phyloP scores from a whole-genome alignment of 108 stramenopile genomes.

The Cylindrotheca closterium region DNA sequence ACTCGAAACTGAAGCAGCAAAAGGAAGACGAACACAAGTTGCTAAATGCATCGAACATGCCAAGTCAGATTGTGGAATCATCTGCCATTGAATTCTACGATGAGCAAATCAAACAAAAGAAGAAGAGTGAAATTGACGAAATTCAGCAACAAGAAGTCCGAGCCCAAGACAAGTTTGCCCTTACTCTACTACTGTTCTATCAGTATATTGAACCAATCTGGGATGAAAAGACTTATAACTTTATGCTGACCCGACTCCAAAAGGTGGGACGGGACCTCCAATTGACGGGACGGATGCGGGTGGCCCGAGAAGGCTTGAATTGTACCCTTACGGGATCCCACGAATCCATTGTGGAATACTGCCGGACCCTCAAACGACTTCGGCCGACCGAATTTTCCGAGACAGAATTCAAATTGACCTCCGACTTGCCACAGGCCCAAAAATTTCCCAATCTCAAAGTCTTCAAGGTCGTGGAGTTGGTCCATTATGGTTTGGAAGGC shows the following conservation, averaged over 20 bases:
- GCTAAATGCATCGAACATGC: constrained; percentile 12
- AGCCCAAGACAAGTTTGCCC: constrained; percentile 12
- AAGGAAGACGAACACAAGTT: constrained; percentile 19
- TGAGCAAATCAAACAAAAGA: constrained; percentile 21
- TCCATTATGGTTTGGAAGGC: constrained; percentile 85
- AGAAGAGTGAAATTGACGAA: constrained; percentile 27
- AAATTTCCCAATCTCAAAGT: constrained; percentile 77
- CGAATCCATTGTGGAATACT: constrained; percentile 55
- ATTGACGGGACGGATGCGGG: constrained; percentile 83
- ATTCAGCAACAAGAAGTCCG: constrained; percentile 7
- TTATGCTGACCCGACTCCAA: constrained; percentile 43
- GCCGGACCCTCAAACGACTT: constrained; percentile 50
- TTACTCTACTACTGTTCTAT: constrained; percentile 85
- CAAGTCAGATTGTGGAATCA: constrained; percentile 23
- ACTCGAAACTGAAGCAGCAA: background rate
- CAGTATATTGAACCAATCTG: constrained; percentile 88
- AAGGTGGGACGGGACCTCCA: constrained; percentile 40
- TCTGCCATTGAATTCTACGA: constrained; percentile 41
- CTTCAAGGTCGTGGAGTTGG: constrained; percentile 75
- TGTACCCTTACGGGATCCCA: constrained; percentile 79
- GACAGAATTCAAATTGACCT: constrained; percentile 87
- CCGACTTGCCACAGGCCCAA: constrained; percentile 66
- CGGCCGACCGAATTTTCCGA: constrained; percentile 59
- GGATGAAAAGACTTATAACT: constrained; percentile 60
- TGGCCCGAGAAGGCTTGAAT: constrained; percentile 87